Percentiles rank a stretch among this genome's conserved stretches.
Evolutionary conservation across 139 green algal genomes (phyloP).

Genomic region (Pseudopediastrum boryanum): DNA sequence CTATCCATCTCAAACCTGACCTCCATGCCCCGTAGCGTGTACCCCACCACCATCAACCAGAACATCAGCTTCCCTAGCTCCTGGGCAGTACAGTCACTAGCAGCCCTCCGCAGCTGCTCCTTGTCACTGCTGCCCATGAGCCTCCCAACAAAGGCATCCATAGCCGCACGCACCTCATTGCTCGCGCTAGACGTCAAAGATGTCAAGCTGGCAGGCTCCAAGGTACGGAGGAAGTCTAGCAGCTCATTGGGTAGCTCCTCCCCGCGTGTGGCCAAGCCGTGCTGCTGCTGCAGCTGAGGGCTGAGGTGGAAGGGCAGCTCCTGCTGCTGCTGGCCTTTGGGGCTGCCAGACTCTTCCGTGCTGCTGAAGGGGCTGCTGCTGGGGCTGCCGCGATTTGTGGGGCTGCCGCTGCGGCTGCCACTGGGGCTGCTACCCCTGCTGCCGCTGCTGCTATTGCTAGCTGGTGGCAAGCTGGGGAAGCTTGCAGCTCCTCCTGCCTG

Average conservation of each 20-base stretch:
- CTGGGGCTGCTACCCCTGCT: too few species aligned
- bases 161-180: slow-evolving; percentile 10
- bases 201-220: slow-evolving; percentile 47
- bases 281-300: slow-evolving; percentile 28
- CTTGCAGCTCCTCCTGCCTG: too few species aligned
- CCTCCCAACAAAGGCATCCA: slow-evolving; percentile 40
- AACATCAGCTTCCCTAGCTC: slow-evolving; percentile 35
- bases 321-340: too few species aligned
- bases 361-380: too few species aligned
- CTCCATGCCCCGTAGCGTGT: slow-evolving; percentile 32
- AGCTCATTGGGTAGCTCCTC: slow-evolving; percentile 54
- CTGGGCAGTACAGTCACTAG: slow-evolving; percentile 32
- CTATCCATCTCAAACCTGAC: slow-evolving; percentile 28
- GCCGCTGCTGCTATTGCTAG: too few species aligned
- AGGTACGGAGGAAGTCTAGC: slow-evolving; percentile 77
- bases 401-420: too few species aligned
- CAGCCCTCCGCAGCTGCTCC: slow-evolving; percentile 26
- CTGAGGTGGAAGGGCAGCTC: too few species aligned
- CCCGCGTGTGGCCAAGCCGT: background rate
- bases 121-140: slow-evolving; percentile 29
- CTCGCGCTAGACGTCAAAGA: slow-evolving; percentile 11
- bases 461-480: too few species aligned
- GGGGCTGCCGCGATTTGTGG: too few species aligned
- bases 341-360: too few species aligned
- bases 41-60: slow-evolving; percentile 42